Conservation (phyloP, 2,329 filamentous ascomycete species). For the Botrytis sinoallii region DNA sequence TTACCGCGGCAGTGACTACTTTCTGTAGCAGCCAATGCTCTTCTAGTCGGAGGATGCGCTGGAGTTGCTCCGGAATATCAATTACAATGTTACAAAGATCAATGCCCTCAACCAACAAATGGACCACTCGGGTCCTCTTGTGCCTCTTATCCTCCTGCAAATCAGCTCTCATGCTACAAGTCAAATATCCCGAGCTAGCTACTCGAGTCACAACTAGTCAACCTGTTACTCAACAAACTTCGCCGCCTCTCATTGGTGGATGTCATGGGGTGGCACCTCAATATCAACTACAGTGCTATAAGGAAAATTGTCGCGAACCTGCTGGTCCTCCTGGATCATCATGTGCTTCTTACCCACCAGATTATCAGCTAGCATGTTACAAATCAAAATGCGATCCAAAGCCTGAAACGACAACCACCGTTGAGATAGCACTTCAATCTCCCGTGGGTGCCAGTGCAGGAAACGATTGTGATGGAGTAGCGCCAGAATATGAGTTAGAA, state of each 20-base stretch:
- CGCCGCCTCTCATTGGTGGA: not conserved
- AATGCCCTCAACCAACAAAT: not conserved
- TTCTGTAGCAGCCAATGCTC: not conserved
- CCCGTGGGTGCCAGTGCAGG: not conserved
- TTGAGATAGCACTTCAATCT: not conserved
- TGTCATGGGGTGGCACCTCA: not conserved
- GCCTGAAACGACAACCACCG: not conserved
- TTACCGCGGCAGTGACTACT: not conserved
- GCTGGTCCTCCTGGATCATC: not conserved
- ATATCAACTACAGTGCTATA: not conserved
- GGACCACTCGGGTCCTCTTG: not conserved
- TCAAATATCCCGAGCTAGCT: not conserved
- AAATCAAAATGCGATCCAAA: not conserved
- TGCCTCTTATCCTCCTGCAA: not conserved
- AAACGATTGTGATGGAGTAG: not conserved
- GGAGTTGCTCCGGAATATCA: not conserved
- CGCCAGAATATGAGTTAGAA: not conserved
- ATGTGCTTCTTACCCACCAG: conserved; percentile 3
- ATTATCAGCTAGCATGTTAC: not conserved
- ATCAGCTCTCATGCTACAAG: not conserved
- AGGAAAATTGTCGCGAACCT: not conserved
- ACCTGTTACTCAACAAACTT: not conserved
- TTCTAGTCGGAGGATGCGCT: not conserved
- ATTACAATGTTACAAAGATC: not conserved
- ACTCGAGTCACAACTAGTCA: not conserved